Evolutionary conservation across 2,329 filamentous ascomycete species (phyloP).

Genomic region (Akanthomyces lecanii): DNA sequence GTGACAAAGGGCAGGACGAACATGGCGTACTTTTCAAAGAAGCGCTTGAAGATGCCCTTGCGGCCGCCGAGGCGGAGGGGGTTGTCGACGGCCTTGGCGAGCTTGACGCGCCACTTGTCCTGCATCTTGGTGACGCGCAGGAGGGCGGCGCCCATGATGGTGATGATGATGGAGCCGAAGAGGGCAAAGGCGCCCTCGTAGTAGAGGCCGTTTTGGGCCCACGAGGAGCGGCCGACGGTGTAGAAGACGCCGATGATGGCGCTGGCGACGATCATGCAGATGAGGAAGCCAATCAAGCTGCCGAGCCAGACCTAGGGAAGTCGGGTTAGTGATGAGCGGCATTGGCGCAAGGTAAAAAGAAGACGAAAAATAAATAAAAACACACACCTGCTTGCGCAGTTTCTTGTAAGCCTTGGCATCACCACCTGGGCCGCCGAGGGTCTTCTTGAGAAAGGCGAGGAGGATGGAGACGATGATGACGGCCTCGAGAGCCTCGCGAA

Average conservation of each 20-base stretch:
- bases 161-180: slow-evolving; percentile 74
- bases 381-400: slow-evolving; percentile 58
- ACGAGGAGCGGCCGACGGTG: slow-evolving; percentile 59
- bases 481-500: slow-evolving; percentile 79
- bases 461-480: slow-evolving; percentile 84
- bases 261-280: slow-evolving; percentile 62
- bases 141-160: slow-evolving; percentile 73
- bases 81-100: slow-evolving; percentile 62
- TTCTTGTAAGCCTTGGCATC: slow-evolving; percentile 63
- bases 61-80: slow-evolving; percentile 42
- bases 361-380: no score
- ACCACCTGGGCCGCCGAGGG: slow-evolving; percentile 59
- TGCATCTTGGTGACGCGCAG: slow-evolving; percentile 79
- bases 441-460: slow-evolving; percentile 79
- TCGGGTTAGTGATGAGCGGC: background rate
- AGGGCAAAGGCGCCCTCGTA: slow-evolving; percentile 79
- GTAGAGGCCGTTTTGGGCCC: slow-evolving; percentile 65
- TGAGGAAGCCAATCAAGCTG: slow-evolving; percentile 54
- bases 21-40: slow-evolving; percentile 76
- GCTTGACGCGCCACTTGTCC: slow-evolving; percentile 82
- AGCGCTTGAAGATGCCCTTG: slow-evolving; percentile 51
- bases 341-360: background rate
- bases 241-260: slow-evolving; percentile 73
- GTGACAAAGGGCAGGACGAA: slow-evolving; percentile 84
- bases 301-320: slow-evolving; percentile 55